Evolutionary conservation across 2,329 filamentous ascomycete genomes (phyloP), one percentile per base, ranked within the genome.

Genomic region (Hansfordia pulvinata): DNA sequence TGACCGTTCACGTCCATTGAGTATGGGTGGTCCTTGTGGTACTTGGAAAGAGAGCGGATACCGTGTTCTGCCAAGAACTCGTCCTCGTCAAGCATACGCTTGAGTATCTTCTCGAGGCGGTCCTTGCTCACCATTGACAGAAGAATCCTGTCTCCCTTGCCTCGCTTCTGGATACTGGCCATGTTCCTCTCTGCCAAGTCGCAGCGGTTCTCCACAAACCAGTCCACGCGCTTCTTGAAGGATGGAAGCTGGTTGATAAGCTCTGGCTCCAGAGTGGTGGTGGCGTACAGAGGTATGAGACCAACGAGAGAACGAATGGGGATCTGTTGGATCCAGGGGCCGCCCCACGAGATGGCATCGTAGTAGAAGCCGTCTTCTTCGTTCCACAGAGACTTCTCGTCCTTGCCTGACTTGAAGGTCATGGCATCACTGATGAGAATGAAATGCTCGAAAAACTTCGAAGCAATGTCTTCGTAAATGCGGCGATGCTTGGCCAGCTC

Each of bases 361-460:
- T 96, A 96, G 64, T 96, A 96, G 63, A 96, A 96, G 30, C 83
- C 85, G 52, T 96, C 88, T 35, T 93, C 71, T 16, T 94, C 85
- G 44, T 94, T 96, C 88, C 88, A 96, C 6, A 96, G 60, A 18
- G 86, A 93, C 44, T 83, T 73, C 42, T 90, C 81, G 47, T 59
- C 76, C 58, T 55, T 76, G 41, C 58, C 83, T 42, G 64, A 70
- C 54, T 66, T 78, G 65, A 80, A 86, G 1, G 79, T 84, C 88
- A 96, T 94, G 31, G 88, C 90, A 56, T 96, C 90, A 46, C 84
- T 92, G 52, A 96, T 96, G 52, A 94, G 76, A 46, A 96, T 82
- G 56, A 96, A 96, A 47, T 96, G 90, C 58, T 96, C 90, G 44
- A 96, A 96, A 62, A 96, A 96, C 55, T 96, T 96, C 26, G 85